phyloP scores from a whole-genome alignment of 495 filamentous ascomycete species.

The Xanthoparmelia taractica region DNA sequence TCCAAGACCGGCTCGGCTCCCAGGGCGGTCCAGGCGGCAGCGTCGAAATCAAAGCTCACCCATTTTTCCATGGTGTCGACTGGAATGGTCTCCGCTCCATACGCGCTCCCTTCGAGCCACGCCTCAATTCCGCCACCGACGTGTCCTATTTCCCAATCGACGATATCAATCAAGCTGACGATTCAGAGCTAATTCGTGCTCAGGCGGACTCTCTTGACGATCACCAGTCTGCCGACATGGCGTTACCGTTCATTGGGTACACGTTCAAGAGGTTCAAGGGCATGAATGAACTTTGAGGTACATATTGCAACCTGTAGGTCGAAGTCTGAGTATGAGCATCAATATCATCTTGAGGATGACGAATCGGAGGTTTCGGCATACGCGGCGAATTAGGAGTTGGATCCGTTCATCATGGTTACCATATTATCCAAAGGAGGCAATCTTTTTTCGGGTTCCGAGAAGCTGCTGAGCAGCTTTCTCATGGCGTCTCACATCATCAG shows the following conservation, averaged over 20 bases:
- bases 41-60: conserved; percentile 86
- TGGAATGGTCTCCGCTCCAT: conserved; percentile 88
- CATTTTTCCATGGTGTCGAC: conserved; percentile 93
- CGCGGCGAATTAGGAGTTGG: not conserved
- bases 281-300: conserved; percentile 8
- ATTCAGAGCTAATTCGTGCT: conserved; percentile 58
- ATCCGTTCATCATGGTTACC: not conserved
- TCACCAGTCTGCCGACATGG: conserved; percentile 73
- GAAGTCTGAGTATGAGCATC: not conserved
- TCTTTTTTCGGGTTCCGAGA: not conserved
- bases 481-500: not conserved
- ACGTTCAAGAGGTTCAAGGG: conserved; percentile 95
- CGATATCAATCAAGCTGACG: conserved; percentile 91
- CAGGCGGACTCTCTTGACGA: conserved; percentile 56
- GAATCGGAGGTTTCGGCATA: not conserved
- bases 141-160: conserved; percentile 99
- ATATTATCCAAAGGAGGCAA: not conserved
- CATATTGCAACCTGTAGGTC: not conserved
- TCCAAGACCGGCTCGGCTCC: conserved; percentile 70
- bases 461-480: conserved; percentile 10
- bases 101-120: conserved; percentile 90
- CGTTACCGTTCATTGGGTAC: conserved; percentile 93
- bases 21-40: conserved; percentile 62
- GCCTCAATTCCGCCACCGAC: conserved; percentile 82
- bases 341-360: not conserved